Evolutionary conservation across 139 green algal genomes (phyloP), one percentile per base, ranked within the genome.

Genomic region (Chlamydomonas asymmetrica): DNA sequence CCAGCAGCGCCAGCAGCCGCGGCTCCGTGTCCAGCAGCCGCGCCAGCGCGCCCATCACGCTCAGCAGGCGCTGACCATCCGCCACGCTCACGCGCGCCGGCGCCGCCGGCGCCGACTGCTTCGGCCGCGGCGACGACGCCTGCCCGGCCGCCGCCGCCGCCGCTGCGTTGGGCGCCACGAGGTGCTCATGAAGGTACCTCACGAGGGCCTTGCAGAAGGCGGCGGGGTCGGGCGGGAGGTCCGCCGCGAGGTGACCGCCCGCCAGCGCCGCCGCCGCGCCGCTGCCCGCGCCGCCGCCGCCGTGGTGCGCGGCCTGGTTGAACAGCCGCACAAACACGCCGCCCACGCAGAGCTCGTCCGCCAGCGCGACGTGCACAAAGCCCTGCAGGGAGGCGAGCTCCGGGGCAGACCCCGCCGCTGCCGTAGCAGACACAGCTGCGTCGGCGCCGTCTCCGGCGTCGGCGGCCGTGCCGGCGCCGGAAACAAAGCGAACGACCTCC

Each of bases 251-350:
- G 57, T 85, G n/a, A n/a, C n/a, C n/a, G n/a, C n/a, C n/a, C n/a
- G n/a, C n/a, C n/a, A n/a, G n/a, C n/a, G n/a, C n/a, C n/a, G n/a
- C n/a, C n/a, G n/a, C n/a, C n/a, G n/a, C n/a, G n/a, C n/a, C n/a
- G n/a, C n/a, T n/a, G n/a, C n/a, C n/a, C n/a, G n/a, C n/a, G n/a
- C n/a, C n/a, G n/a, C n/a, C n/a, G n/a, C n/a, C n/a, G n/a, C n/a
- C n/a, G n/a, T n/a, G n/a, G n/a, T n/a, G n/a, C n/a, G n/a, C n/a
- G n/a, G n/a, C n/a, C n/a, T n/a, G 50, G 74, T 90, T 92, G 86
- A 89, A 98, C 8, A 98, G 78, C 1, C 95, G 87, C 52, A 98
- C 86, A 75, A 93, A 98, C 22, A 98, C 89, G 3, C 94, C 91
- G 1, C 88, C 92, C 34, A 98, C 84, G 49, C 94, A 78, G 49